Evolutionary conservation across 305 asterid species (phyloP).

Genomic region (Fraxinus paxiana): DNA sequence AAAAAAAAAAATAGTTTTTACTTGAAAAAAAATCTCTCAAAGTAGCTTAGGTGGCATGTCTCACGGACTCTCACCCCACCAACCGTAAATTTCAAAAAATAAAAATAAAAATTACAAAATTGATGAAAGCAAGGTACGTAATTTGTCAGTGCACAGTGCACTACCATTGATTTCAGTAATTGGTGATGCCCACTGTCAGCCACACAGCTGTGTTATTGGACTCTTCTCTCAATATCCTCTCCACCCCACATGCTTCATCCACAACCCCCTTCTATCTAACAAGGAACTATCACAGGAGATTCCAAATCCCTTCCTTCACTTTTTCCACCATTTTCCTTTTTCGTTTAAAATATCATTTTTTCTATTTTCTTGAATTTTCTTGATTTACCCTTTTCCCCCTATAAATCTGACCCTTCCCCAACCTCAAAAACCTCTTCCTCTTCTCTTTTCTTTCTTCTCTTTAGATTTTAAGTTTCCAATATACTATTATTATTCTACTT

Average conservation of each 20-base stretch:
- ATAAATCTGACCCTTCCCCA: slow-evolving; percentile 43
- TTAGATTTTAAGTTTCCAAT: background rate
- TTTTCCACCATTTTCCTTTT: slow-evolving; percentile 13
- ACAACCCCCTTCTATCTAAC: background rate
- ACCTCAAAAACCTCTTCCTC: slow-evolving; percentile 47
- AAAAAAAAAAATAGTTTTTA: too few species aligned
- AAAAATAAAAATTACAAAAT: background rate
- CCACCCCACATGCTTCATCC: slow-evolving; percentile 46
- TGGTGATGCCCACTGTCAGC: background rate
- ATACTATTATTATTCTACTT: slow-evolving; percentile 23
- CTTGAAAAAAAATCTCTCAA: background rate
- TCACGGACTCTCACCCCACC: too few species aligned
- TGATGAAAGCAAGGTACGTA: slow-evolving; percentile 30
- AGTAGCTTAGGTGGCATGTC: background rate
- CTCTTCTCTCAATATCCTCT: slow-evolving; percentile 28
- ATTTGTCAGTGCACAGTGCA: slow-evolving; percentile 10
- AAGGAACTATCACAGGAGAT: slow-evolving; percentile 12
- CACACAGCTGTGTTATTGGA: slow-evolving; percentile 33
- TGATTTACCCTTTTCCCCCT: slow-evolving; percentile 31
- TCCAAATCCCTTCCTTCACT: slow-evolving; percentile 30
- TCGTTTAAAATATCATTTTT: background rate
- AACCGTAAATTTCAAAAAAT: too few species aligned
- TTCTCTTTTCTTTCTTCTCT: slow-evolving; percentile 22
- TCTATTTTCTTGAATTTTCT: background rate
- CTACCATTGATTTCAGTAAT: background rate